Evolutionary conservation across 306 rosid genomes (phyloP).

Genomic region (Astragalus glycyphyllos): DNA sequence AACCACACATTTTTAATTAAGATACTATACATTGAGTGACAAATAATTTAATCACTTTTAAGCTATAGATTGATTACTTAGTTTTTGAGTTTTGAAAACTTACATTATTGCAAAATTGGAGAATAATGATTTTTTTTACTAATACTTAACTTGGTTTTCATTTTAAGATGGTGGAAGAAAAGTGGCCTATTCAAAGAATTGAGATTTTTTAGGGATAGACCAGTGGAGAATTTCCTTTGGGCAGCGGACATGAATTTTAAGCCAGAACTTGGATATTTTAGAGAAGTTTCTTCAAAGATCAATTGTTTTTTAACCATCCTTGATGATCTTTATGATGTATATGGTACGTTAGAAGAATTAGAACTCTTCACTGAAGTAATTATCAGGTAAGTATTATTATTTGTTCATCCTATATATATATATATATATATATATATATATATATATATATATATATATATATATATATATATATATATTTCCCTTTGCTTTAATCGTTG

Average conservation of each 20-base stretch:
- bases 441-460: no score
- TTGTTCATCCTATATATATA: not conserved
- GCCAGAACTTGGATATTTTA: not conserved
- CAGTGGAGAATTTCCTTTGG: not conserved
- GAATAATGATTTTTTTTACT: not conserved
- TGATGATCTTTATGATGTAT: slow-evolving; percentile 12
- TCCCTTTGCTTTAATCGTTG: not conserved
- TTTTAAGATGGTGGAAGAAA: not conserved
- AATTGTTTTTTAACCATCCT: not conserved
- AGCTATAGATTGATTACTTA: no score
- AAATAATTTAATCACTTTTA: no score
- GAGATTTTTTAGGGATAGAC: not conserved
- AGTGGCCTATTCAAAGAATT: not conserved
- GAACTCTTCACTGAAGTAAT: slow-evolving; percentile 3
- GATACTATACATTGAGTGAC: no score
- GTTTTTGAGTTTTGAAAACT: no score
- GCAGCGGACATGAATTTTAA: not conserved
- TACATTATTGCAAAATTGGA: no score
- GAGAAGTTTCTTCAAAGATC: not conserved
- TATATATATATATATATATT: no score
- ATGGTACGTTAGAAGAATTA: slow-evolving; percentile 10
- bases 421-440: no score
- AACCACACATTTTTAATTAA: no score
- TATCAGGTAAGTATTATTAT: not conserved
- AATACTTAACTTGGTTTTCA: not conserved